phyloP scores from a whole-genome alignment of 2,329 filamentous ascomycete genomes.

The Amphichorda felina region DNA sequence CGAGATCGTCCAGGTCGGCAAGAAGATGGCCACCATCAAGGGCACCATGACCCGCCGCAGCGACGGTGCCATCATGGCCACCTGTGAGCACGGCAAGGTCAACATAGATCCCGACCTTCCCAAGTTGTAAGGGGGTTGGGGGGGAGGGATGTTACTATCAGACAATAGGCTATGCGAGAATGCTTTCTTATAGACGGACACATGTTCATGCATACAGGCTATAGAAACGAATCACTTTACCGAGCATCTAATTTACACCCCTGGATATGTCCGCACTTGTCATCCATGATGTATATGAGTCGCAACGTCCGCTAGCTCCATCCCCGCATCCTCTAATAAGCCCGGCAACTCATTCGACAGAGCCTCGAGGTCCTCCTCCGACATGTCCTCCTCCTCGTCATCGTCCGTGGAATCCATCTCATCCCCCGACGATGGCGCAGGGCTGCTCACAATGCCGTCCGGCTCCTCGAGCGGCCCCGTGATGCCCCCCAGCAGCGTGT shows the following conservation, averaged over 20 bases:
- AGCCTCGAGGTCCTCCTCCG: constrained; percentile 10
- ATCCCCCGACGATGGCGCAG: background rate
- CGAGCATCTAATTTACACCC: no score
- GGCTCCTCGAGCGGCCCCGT: constrained; percentile 5
- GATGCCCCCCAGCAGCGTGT: constrained; percentile 5
- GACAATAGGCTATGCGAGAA: background rate
- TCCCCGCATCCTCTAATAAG: constrained; percentile 11
- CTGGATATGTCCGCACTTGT: no score
- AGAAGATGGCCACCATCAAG: constrained; percentile 37
- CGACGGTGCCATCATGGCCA: constrained; percentile 39
- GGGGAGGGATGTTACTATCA: no score
- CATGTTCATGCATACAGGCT: background rate
- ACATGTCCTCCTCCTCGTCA: constrained; percentile 14
- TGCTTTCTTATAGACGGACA: background rate
- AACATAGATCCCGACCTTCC: constrained; percentile 36
- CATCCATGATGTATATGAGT: background rate
- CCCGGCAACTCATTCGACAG: constrained; percentile 11
- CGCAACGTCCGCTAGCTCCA: constrained; percentile 8
- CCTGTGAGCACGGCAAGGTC: constrained; percentile 54
- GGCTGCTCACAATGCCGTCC: background rate
- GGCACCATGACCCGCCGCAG: constrained; percentile 41
- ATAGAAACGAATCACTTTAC: no score
- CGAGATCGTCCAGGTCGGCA: constrained; percentile 46
- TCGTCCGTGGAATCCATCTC: constrained; percentile 2
- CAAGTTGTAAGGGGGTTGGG: constrained; percentile 2